Conservation (phyloP, 257 asterid genomes). For the Penstemon davidsonii region DNA sequence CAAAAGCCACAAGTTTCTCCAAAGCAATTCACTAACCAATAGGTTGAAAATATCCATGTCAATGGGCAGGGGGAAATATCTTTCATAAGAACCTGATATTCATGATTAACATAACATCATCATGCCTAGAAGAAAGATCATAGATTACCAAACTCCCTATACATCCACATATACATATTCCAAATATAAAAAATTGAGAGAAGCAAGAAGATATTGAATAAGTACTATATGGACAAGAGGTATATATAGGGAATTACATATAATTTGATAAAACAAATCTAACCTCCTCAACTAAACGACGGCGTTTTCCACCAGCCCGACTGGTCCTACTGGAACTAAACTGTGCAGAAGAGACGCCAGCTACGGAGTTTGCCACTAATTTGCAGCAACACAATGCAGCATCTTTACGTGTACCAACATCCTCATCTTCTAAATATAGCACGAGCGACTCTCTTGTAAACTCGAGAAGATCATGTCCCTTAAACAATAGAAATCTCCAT, state of each 20-base stretch:
- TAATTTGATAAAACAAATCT: slow-evolving; percentile 10
- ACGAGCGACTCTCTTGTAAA: slow-evolving; percentile 92
- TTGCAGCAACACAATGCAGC: slow-evolving; percentile 99
- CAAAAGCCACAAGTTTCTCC: no score
- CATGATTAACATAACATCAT: neutral
- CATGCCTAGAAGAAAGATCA: neutral
- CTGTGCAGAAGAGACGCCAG: slow-evolving; percentile 64
- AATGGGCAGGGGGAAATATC: neutral
- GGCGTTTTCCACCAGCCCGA: slow-evolving; percentile 88
- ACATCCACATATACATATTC: slow-evolving; percentile 9
- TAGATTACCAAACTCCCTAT: slow-evolving; percentile 7
- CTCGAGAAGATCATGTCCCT: slow-evolving; percentile 99
- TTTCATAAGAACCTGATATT: neutral
- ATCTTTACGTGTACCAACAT: slow-evolving; percentile 92
- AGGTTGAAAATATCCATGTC: no score
- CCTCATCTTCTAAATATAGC: slow-evolving; percentile 89
- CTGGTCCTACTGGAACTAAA: slow-evolving; percentile 74
- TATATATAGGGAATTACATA: neutral
- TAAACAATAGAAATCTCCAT: slow-evolving; percentile 28
- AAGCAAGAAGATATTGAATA: slow-evolving; percentile 13
- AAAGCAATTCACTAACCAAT: no score
- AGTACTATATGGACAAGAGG: slow-evolving; percentile 4
- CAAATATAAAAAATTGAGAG: neutral
- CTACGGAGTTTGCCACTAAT: slow-evolving; percentile 80
- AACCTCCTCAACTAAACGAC: slow-evolving; percentile 96